These are phyloP conservation scores for Wickerhamomyces canadensis DNA, from an alignment of 805 yeast genomes.

Conservation along the genomic window DNA sequence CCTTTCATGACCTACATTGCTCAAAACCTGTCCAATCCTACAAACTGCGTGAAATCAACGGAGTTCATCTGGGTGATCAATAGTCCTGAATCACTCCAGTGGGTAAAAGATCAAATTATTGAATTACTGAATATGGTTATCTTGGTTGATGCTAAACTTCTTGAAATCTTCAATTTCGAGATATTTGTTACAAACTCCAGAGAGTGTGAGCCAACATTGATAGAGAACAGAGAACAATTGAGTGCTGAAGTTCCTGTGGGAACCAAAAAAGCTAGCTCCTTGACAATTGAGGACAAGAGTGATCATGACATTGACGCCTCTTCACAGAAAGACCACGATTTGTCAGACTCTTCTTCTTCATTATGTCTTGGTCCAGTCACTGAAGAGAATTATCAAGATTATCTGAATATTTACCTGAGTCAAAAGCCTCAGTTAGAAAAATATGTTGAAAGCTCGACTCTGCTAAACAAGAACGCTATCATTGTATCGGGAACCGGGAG, in stretches of 20 bases:
- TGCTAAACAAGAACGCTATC: slow-evolving; percentile 30
- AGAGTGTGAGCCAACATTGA: slow-evolving; percentile 3
- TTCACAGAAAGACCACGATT: too few relatives aligned
- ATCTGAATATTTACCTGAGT: slow-evolving; percentile 4
- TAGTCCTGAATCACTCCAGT: slow-evolving; percentile 27
- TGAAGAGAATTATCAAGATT: not conserved
- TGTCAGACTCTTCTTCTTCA: too few relatives aligned
- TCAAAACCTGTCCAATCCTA: slow-evolving; percentile 5
- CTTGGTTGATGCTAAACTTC: not conserved
- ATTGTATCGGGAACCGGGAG: slow-evolving; percentile 42
- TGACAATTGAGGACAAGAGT: too few relatives aligned
- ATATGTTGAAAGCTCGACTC: slow-evolving; percentile 2
- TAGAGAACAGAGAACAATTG: not conserved
- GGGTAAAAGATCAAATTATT: slow-evolving; percentile 36
- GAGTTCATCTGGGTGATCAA: slow-evolving; percentile 42
- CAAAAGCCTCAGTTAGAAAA: slow-evolving; percentile 13
- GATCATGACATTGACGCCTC: too few relatives aligned
- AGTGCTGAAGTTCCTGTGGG: too few relatives aligned
- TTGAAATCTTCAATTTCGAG: slow-evolving; percentile 11
- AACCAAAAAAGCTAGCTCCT: too few relatives aligned
- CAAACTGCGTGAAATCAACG: slow-evolving; percentile 24
- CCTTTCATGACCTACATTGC: slow-evolving; percentile 34
- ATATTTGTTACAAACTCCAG: slow-evolving; percentile 27
- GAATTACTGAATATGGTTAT: not conserved
- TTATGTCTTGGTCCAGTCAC: not conserved